phyloP scores from a whole-genome alignment of 768 basidiomycete species.

The Paxillus ammoniavirescens region DNA sequence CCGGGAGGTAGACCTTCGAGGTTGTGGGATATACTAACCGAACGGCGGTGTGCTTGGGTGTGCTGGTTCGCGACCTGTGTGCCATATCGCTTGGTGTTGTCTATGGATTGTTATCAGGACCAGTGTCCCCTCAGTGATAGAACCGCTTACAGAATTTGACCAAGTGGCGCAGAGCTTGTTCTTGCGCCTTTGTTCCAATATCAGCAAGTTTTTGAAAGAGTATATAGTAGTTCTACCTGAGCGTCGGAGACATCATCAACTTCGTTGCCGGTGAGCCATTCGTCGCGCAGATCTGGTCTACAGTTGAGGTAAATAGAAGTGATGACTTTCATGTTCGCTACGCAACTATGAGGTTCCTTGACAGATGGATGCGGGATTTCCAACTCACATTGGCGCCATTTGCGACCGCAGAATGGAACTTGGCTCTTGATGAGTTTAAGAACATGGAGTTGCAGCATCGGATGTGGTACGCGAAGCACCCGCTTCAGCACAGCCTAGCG shows the following conservation, averaged over 20 bases:
- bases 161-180: conserved; percentile 88
- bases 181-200: conserved; percentile 67
- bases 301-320: conserved; percentile 98
- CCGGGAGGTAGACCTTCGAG: conserved; percentile 76
- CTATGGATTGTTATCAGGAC: conserved; percentile 37
- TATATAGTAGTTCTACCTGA: conserved; percentile 49
- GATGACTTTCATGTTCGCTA: conserved; percentile 99
- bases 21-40: conserved; percentile 81
- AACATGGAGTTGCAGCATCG: conserved; percentile 90
- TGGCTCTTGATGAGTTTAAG: conserved; percentile 98
- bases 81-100: conserved; percentile 91
- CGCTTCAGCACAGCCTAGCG: conserved; percentile 90
- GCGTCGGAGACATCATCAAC: conserved; percentile 92
- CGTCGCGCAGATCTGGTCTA: conserved; percentile 93
- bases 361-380: neutral
- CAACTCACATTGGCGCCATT: conserved; percentile 91
- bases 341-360: conserved; percentile 13
- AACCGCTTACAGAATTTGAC: conserved; percentile 84
- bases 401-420: conserved; percentile 95
- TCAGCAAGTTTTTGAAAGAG: conserved; percentile 8
- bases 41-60: conserved; percentile 68
- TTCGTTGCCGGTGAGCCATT: conserved; percentile 94
- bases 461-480: conserved; percentile 90
- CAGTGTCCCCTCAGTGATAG: neutral
- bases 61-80: conserved; percentile 47